Conservation (phyloP, 2,329 filamentous ascomycete species). For the Epichloe aotearoae region DNA sequence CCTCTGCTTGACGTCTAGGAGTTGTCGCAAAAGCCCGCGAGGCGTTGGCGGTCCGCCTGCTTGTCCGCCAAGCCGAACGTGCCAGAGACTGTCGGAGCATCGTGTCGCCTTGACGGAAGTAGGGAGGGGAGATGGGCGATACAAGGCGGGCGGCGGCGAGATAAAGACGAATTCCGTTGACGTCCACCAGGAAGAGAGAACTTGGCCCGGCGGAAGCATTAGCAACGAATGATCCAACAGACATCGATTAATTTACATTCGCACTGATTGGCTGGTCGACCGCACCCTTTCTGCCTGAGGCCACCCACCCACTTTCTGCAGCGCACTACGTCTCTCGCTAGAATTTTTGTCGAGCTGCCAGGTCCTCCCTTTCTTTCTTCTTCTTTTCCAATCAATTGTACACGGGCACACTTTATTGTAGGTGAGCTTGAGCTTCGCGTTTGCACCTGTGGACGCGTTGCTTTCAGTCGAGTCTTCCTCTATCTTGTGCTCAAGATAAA, state of each 20-base stretch:
- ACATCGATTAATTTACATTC: constrained; percentile 30
- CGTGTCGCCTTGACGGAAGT: constrained; percentile 44
- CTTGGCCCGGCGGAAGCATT: constrained; percentile 24
- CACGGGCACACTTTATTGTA: constrained; percentile 59
- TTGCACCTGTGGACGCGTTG: constrained; percentile 24
- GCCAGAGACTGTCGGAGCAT: constrained; percentile 57
- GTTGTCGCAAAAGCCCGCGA: constrained; percentile 75
- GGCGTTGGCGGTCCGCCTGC: constrained; percentile 44
- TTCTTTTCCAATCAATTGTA: constrained; percentile 44
- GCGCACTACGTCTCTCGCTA: constrained; percentile 6
- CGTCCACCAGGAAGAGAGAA: constrained; percentile 22
- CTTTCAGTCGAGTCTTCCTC: constrained; percentile 52
- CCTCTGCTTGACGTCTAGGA: constrained; percentile 68
- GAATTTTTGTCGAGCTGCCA: constrained; percentile 11
- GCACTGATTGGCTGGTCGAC: constrained; percentile 25
- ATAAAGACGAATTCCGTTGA: constrained; percentile 27
- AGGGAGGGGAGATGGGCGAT: constrained; percentile 21
- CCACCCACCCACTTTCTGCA: background rate
- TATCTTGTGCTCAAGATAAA: constrained; percentile 58
- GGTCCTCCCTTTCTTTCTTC: constrained; percentile 17
- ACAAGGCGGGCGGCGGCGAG: constrained; percentile 21
- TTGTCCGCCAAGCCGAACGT: constrained; percentile 54
- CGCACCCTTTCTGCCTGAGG: constrained; percentile 3
- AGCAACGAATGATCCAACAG: constrained; percentile 16
- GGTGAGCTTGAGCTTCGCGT: constrained; percentile 44